phyloP scores from a whole-genome alignment of 2,329 filamentous ascomycete genomes.

The Aspergillus bombycis region DNA sequence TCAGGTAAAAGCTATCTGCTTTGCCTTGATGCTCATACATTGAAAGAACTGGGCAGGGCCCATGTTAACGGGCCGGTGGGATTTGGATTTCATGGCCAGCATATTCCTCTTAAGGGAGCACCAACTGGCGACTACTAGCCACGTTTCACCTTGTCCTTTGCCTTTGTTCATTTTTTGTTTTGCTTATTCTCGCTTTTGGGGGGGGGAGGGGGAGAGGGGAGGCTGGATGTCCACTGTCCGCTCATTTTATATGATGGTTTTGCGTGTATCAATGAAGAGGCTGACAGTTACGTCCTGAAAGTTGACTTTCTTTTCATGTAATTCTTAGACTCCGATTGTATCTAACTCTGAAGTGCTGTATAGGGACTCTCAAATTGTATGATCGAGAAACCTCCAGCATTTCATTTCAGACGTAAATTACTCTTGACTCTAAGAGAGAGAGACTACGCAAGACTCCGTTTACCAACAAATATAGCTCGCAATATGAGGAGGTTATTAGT shows the following conservation, averaged over 20 bases:
- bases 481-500: no score
- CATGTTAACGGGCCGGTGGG: slow-evolving; percentile 52
- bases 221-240: neutral
- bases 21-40: slow-evolving; percentile 52
- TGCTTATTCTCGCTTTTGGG: neutral
- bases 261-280: neutral
- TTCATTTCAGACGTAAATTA: neutral
- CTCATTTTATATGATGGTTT: neutral
- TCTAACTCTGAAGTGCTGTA: no score
- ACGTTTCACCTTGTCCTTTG: neutral
- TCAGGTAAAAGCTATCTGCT: slow-evolving; percentile 56
- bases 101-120: slow-evolving; percentile 32
- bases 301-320: no score
- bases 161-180: neutral
- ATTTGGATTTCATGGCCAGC: slow-evolving; percentile 58
- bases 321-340: no score
- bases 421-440: neutral
- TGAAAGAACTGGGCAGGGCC: slow-evolving; percentile 56
- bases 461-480: no score
- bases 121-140: slow-evolving; percentile 32
- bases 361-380: no score
- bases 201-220: no score
- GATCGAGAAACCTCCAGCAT: no score
- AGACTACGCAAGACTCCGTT: no score
- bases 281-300: no score